These are phyloP conservation scores for Biscogniauxia sp. DNA, from an alignment of 2,329 filamentous ascomycete genomes.

Conservation along the genomic window DNA sequence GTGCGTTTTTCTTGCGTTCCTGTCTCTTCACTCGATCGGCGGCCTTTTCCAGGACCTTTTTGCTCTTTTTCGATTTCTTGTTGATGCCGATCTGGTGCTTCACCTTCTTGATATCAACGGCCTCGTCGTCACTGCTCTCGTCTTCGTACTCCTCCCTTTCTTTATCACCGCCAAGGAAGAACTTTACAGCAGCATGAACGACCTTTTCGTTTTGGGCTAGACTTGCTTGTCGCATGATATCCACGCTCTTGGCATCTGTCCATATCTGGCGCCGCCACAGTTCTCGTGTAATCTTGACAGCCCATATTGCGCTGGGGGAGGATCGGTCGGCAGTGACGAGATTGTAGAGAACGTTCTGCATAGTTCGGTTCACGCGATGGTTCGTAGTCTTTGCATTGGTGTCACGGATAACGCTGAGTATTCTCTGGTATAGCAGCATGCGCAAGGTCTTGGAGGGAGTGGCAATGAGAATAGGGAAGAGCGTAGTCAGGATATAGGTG, in stretches of 20 bases:
- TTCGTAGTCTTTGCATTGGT: conserved; percentile 86
- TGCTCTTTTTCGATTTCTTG: conserved; percentile 92
- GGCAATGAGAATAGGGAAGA: conserved; percentile 93
- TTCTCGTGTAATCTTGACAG: conserved; percentile 91
- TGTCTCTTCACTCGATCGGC: conserved; percentile 77
- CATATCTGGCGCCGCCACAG: conserved; percentile 96
- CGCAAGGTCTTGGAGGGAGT: conserved; percentile 89
- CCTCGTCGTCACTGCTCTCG: conserved; percentile 79
- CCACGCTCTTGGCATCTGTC: conserved; percentile 92
- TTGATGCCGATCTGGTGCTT: conserved; percentile 88
- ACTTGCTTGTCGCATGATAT: conserved; percentile 94
- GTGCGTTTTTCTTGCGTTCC: conserved; percentile 83
- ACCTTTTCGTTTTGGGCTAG: conserved; percentile 93
- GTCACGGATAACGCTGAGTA: conserved; percentile 83
- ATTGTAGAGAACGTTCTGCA: conserved; percentile 92
- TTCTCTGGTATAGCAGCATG: conserved; percentile 77
- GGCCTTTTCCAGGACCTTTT: conserved; percentile 75
- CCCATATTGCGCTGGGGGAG: conserved; percentile 88
- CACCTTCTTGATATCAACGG: conserved; percentile 74
- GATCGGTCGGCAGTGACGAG: conserved; percentile 81
- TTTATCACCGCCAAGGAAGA: conserved; percentile 95
- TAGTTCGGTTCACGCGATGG: conserved; percentile 86
- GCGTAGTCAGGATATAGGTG: conserved; percentile 74
- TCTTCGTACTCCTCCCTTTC: conserved; percentile 92
- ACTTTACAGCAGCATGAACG: conserved; percentile 79